Evolutionary conservation across 2,329 filamentous ascomycete species (phyloP), one percentile per base, ranked within the genome.

Genomic region (Fusarium poae): DNA sequence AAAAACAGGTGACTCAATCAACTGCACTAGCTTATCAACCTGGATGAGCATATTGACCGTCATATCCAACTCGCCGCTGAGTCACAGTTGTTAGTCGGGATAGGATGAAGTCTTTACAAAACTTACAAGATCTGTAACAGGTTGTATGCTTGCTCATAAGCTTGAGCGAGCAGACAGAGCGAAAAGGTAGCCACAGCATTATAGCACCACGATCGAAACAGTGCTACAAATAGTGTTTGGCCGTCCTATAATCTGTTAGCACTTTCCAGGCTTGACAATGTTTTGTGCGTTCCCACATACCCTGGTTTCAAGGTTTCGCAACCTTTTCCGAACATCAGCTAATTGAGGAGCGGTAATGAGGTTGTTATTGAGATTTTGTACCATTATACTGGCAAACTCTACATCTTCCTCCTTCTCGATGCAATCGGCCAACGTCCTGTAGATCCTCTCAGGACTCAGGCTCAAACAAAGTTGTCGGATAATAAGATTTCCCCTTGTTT

Each of bases 361-460:
- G 74, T 99, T 99, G 79, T 99, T 99, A 82, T 99, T 99, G 53
- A 99, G 85, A 75, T 98, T 98, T 78, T 99, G 96, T 30, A 99
- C 94, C 96, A 99, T 99, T 74, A 99, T 98, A 77, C 95, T 97
- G 18, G 96, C 95, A 79, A 99, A 99, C 78, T 99, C 97, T 42
- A 99, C 89, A 77, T 99, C 96, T 80, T 98, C 96, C 78, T 99
- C 96, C 76, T 94, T 97, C 79, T 98, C 96, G 12, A 99, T 92
- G 72, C 96, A 97, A 74, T 99, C 96, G 27, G 96, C 97, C 68
- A 99, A 85, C 4, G 94, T 98, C 32, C 96, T 89, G 76, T 98
- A 99, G 61, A 99, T 99, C 45, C 94, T 89, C 78, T 99, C 96
- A 0, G 96, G 92, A 70, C 94, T 97, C 29, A 99, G 84, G 62